Evolutionary conservation across 495 filamentous ascomycete genomes (phyloP).

Genomic region (Penicillium malachiteum): DNA sequence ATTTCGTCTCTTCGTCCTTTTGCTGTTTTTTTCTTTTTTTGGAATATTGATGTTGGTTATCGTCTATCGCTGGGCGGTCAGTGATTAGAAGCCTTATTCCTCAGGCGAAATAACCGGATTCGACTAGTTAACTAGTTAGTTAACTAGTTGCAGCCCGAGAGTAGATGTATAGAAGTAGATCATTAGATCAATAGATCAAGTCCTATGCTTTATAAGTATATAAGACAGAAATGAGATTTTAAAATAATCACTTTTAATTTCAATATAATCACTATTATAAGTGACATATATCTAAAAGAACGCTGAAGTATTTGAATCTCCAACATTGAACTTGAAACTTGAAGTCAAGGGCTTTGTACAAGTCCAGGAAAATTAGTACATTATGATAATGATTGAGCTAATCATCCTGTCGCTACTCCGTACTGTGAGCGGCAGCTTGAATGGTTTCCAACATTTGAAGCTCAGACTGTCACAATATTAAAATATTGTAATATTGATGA

Average conservation of each 20-base stretch:
- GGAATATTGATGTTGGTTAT: slow-evolving; percentile 10
- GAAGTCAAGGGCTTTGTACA: too few species aligned
- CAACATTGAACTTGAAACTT: too few species aligned
- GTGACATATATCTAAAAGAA: not conserved
- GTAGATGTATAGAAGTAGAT: too few species aligned
- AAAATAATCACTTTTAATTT: not conserved
- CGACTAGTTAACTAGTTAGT: not conserved
- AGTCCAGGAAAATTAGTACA: too few species aligned
- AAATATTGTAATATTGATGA: too few species aligned
- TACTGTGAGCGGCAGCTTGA: too few species aligned
- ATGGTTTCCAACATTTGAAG: too few species aligned
- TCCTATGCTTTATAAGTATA: slow-evolving; percentile 1
- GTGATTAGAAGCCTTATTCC: not conserved
- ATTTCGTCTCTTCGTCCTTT: slow-evolving; percentile 15
- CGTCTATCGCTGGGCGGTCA: slow-evolving; percentile 31
- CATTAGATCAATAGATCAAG: too few species aligned
- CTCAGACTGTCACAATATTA: too few species aligned
- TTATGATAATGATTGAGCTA: too few species aligned
- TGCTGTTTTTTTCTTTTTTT: slow-evolving; percentile 1
- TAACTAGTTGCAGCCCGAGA: not conserved
- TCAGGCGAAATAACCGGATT: slow-evolving; percentile 6
- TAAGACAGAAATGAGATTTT: not conserved
- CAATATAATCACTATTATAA: not conserved
- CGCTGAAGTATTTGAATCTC: not conserved
- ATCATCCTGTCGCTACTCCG: too few species aligned